Conservation (phyloP, 345 rosid genomes). For the Capsella bursapastoris region DNA sequence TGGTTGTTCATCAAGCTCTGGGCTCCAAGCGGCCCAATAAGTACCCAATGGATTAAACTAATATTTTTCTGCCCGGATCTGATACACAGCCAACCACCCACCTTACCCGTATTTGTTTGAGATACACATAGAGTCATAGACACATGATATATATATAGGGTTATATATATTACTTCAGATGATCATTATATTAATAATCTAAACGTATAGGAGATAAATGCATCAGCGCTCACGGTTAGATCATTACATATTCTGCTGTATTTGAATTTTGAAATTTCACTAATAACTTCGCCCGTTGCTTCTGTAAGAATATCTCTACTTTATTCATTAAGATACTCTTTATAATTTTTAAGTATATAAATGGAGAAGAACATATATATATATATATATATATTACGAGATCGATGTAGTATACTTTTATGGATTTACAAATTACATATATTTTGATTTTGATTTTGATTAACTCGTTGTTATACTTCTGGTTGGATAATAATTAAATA, state of each 20-base stretch:
- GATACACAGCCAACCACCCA: background rate
- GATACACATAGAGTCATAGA: background rate
- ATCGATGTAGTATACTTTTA: background rate
- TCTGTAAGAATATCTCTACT: background rate
- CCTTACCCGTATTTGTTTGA: slow-evolving; percentile 7
- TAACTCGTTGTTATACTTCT: background rate
- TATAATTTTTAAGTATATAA: background rate
- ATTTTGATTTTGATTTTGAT: too few species aligned
- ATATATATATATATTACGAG: too few species aligned
- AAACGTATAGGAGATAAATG: slow-evolving; percentile 8
- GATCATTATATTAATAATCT: background rate
- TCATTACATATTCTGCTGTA: slow-evolving; percentile 9
- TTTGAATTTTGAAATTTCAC: slow-evolving; percentile 34
- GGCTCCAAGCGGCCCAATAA: slow-evolving; percentile 22
- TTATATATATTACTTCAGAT: background rate
- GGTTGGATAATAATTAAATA: background rate
- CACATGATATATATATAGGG: background rate
- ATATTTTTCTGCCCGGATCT: slow-evolving; percentile 1
- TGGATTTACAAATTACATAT: background rate
- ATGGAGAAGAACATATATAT: background rate
- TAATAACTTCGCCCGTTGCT: slow-evolving; percentile 28
- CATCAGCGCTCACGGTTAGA: slow-evolving; percentile 29
- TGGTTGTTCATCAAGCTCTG: background rate
- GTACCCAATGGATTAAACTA: background rate
- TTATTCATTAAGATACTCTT: slow-evolving; percentile 9